Conservation (phyloP, 2,329 filamentous ascomycete genomes). For the Cyphellophora attinorum region DNA sequence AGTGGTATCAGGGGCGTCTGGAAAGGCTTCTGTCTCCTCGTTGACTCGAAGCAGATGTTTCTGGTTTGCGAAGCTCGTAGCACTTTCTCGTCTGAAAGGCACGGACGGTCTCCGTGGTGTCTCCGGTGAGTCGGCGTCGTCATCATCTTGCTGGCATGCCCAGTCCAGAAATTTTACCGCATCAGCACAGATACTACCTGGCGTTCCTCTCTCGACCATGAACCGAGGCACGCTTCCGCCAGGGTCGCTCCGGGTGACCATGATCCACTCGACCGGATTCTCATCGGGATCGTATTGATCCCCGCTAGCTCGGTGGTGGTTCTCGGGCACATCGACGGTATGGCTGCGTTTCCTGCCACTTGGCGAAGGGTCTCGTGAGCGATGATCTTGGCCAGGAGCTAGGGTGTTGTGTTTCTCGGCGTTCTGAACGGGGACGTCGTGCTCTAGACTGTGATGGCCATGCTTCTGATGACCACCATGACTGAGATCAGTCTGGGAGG, state of each 20-base stretch:
- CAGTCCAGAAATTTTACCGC: slow-evolving; percentile 75
- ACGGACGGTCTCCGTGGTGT: slow-evolving; percentile 4
- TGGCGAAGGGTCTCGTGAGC: slow-evolving; percentile 9
- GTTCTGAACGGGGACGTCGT: slow-evolving; percentile 36
- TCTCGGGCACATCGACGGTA: slow-evolving; percentile 10
- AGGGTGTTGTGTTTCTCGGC: slow-evolving; percentile 16
- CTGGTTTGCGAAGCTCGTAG: slow-evolving; percentile 19
- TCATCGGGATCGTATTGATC: slow-evolving; percentile 37
- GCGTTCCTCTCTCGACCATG: slow-evolving; percentile 84
- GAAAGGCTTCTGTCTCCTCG: slow-evolving; percentile 10
- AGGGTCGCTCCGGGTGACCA: slow-evolving; percentile 83
- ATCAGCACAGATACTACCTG: slow-evolving; percentile 67
- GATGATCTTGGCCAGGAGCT: background rate
- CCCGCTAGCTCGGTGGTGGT: slow-evolving; percentile 3
- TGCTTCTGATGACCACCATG: slow-evolving; percentile 16
- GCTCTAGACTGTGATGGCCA: slow-evolving; percentile 24
- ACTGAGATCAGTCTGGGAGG: slow-evolving; percentile 36
- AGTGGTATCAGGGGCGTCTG: background rate
- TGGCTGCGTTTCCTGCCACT: slow-evolving; percentile 10
- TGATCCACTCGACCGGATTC: slow-evolving; percentile 78
- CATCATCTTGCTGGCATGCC: slow-evolving; percentile 48
- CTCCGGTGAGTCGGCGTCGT: slow-evolving; percentile 24
- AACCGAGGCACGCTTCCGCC: slow-evolving; percentile 81
- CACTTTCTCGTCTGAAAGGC: slow-evolving; percentile 11
- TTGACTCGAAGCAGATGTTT: slow-evolving; percentile 18